Conservation (phyloP, 2,329 filamentous ascomycete genomes). For the Microdochium paspali region DNA sequence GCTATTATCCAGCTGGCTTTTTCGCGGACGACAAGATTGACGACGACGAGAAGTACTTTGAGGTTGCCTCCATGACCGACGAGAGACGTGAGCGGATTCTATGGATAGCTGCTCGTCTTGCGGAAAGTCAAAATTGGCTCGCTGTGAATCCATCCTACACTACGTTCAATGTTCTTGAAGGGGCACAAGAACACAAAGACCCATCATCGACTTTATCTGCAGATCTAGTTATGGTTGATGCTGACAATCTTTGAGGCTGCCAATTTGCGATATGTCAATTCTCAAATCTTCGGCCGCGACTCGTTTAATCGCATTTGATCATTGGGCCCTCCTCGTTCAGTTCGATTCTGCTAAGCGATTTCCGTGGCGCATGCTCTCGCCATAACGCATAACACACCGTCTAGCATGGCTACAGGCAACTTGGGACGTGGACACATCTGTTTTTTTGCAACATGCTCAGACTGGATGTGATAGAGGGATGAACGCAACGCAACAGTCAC, state of each 20-base stretch:
- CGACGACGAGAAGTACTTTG: conserved; percentile 59
- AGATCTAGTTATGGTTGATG: neutral
- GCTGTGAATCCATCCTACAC: conserved; percentile 25
- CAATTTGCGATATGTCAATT: no score
- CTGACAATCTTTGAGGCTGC: neutral
- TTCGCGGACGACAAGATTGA: conserved; percentile 50
- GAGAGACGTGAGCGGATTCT: conserved; percentile 50
- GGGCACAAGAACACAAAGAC: neutral
- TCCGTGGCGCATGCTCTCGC: no score
- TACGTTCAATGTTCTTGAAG: neutral
- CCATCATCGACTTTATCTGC: neutral
- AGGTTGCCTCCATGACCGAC: conserved; percentile 47
- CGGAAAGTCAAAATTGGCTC: conserved; percentile 31
- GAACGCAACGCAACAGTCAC: neutral
- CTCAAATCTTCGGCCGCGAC: no score
- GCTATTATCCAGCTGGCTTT: conserved; percentile 49
- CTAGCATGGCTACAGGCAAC: no score
- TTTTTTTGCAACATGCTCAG: no score
- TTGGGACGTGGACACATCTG: no score
- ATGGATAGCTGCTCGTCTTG: conserved; percentile 43
- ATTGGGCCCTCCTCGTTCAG: no score
- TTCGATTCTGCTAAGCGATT: no score
- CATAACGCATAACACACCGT: no score
- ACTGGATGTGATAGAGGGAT: neutral
- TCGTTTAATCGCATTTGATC: no score